Percentiles rank a stretch among this genome's conserved stretches.
Evolutionary conservation across 202 grass and related monocot species (phyloP).

Genomic region (Dendrocalamus latiflorus): DNA sequence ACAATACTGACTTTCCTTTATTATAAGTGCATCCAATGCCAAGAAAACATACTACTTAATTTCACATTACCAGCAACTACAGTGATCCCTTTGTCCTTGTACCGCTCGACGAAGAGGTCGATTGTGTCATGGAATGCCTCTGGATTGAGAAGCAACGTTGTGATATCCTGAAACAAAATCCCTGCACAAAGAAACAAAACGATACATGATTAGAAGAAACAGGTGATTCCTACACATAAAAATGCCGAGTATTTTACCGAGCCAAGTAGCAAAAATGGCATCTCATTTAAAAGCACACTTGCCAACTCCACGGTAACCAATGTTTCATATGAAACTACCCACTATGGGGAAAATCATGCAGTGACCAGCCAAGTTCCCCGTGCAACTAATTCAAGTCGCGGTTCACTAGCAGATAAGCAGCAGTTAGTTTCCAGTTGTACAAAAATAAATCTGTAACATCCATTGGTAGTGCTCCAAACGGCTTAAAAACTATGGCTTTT

Average conservation of each 20-base stretch:
- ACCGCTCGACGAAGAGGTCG: conserved; percentile 82
- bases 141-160: conserved; percentile 71
- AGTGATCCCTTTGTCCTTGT: conserved; percentile 62
- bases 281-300: background rate
- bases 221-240: background rate
- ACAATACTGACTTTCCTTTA: background rate
- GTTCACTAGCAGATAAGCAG: background rate
- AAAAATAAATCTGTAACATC: background rate
- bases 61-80: conserved; percentile 66
- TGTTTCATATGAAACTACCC: background rate
- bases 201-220: background rate
- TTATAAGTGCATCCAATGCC: background rate
- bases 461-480: background rate
- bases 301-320: background rate
- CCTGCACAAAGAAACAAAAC: conserved; percentile 12
- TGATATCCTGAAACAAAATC: conserved; percentile 92
- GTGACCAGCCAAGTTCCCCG: background rate
- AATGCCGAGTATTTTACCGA: background rate
- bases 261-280: background rate
- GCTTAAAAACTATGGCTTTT: no score
- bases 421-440: background rate
- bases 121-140: conserved; percentile 73
- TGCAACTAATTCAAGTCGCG: background rate
- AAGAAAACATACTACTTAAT: background rate
- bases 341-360: background rate